Conservation (phyloP, 1,139 yeast species). For the Protomyces gravidus region DNA sequence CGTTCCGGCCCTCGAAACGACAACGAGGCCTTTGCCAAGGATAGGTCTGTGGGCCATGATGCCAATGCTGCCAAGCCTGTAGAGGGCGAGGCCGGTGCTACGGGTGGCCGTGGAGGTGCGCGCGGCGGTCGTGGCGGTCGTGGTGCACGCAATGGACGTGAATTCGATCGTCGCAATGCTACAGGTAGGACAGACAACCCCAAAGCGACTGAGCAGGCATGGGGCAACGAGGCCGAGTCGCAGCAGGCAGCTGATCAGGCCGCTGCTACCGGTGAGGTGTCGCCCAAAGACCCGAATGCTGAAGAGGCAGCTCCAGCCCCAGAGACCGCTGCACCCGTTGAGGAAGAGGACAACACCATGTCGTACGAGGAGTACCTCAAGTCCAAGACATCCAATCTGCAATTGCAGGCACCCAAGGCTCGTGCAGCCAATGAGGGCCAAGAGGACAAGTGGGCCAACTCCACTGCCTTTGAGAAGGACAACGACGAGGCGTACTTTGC, state of each 20-base stretch:
- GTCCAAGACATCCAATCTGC: conserved; percentile 43
- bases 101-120: conserved; percentile 50
- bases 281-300: conserved; percentile 63
- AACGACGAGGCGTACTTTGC: conserved; percentile 49
- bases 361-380: conserved; percentile 71
- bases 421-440: conserved; percentile 61
- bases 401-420: conserved; percentile 42
- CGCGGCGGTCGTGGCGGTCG: conserved; percentile 32
- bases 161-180: conserved; percentile 45
- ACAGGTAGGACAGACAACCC: conserved; percentile 56
- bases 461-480: conserved; percentile 36
- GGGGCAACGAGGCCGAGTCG: conserved; percentile 49
- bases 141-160: conserved; percentile 35
- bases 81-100: conserved; percentile 40
- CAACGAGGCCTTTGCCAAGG: conserved; percentile 40
- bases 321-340: conserved; percentile 33
- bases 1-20: conserved; percentile 48
- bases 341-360: conserved; percentile 44
- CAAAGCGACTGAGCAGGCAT: conserved; percentile 80
- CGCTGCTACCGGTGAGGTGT: conserved; percentile 54
- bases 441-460: conserved; percentile 50
- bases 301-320: conserved; percentile 52
- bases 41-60: conserved; percentile 25
- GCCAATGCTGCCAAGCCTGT: conserved; percentile 41
- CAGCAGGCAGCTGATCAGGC: conserved; percentile 44